Evolutionary conservation across 352 stramenopile species (phyloP).

Genomic region (Elongisporangium prolatum): DNA sequence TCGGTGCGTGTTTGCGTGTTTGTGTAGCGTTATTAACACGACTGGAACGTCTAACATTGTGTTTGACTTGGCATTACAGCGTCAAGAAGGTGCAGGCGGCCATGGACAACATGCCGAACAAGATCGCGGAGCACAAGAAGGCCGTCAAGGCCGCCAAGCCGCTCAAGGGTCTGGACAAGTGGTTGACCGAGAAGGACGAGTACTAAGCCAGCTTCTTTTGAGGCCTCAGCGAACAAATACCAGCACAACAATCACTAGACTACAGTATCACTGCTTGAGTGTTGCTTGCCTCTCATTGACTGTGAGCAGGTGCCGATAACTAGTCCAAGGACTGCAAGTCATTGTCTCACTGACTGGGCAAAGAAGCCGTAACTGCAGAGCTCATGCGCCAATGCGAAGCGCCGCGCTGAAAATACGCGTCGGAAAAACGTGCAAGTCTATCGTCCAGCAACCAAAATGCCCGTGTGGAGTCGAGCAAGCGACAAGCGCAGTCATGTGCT

Average conservation of each 20-base stretch:
- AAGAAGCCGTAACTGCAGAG: background rate
- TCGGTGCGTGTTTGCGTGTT: conserved; percentile 25
- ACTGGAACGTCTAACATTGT: conserved; percentile 1
- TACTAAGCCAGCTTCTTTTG: conserved; percentile 35
- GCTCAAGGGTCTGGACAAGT: conserved; percentile 85
- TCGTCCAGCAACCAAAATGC: background rate
- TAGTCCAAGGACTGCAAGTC: too few relatives aligned
- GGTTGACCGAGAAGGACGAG: conserved; percentile 78
- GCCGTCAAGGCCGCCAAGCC: conserved; percentile 75
- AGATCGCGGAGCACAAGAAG: conserved; percentile 88
- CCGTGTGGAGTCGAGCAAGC: background rate
- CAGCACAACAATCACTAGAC: background rate
- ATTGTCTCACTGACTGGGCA: background rate
- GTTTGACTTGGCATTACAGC: conserved; percentile 13
- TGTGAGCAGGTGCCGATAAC: too few relatives aligned
- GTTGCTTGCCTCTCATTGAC: background rate
- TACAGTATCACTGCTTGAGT: background rate
- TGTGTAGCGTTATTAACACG: background rate
- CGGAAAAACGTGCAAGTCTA: background rate
- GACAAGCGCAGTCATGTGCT: conserved; percentile 5
- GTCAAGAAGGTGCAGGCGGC: conserved; percentile 86
- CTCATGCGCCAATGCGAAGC: background rate
- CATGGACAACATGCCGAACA: conserved; percentile 73
- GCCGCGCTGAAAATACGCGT: background rate
- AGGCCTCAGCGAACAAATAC: background rate